Percentiles rank a stretch among this genome's conserved stretches.
Evolutionary conservation across 139 green algal species (phyloP).

Genomic region (Picochlorum sp.): DNA sequence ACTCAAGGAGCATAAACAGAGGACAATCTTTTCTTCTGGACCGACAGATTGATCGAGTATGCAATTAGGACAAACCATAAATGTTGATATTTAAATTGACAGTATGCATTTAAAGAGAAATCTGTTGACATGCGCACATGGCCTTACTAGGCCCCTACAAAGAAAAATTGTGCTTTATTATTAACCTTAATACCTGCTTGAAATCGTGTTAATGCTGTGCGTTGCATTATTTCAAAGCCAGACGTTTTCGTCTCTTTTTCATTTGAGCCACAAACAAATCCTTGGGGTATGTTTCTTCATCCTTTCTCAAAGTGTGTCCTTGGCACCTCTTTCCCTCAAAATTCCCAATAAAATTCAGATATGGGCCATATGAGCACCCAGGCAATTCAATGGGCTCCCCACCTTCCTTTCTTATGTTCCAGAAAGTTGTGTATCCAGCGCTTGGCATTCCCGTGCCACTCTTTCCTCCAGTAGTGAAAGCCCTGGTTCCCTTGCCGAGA

Average conservation of each 20-base stretch:
- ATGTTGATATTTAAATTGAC: neutral
- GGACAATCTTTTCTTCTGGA: slow-evolving; percentile 17
- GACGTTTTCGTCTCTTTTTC: neutral
- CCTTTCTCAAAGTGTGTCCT: neutral
- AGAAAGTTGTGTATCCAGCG: slow-evolving; percentile 13
- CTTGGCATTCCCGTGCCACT: neutral
- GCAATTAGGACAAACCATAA: neutral
- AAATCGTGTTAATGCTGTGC: too few species aligned
- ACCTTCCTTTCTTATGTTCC: slow-evolving; percentile 11
- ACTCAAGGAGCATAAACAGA: slow-evolving; percentile 28
- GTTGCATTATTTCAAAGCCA: too few species aligned
- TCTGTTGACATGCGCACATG: neutral
- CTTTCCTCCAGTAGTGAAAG: slow-evolving; percentile 6
- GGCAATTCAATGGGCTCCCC: neutral
- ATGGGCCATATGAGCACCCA: slow-evolving; percentile 6
- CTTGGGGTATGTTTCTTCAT: neutral
- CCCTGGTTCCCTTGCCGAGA: slow-evolving; percentile 1
- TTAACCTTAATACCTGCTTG: too few species aligned
- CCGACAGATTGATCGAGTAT: neutral
- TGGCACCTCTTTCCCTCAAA: slow-evolving; percentile 1
- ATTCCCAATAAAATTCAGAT: slow-evolving; percentile 5
- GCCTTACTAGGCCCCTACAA: too few species aligned
- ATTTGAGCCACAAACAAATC: slow-evolving; percentile 4
- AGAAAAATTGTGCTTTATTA: too few species aligned
- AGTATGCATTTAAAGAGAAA: neutral